Percentiles rank a stretch among this genome's conserved stretches.
phyloP scores from a whole-genome alignment of 192 early-diverging fungal genomes.

The Mortierella alpina region DNA sequence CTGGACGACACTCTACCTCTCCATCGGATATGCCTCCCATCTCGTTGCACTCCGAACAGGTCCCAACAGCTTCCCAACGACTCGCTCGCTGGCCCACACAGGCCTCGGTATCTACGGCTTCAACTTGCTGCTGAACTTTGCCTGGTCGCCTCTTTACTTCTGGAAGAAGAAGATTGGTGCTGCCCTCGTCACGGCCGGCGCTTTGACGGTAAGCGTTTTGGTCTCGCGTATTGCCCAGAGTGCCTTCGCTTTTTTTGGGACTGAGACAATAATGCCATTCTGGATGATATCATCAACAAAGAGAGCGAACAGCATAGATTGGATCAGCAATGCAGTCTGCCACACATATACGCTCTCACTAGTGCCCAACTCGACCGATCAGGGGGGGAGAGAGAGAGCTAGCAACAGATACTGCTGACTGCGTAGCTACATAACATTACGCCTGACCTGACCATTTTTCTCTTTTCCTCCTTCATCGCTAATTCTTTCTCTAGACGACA shows the following conservation, averaged over 20 bases:
- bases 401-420: neutral
- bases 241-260: too few species aligned
- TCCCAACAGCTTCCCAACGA: constrained; percentile 12
- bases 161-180: constrained; percentile 39
- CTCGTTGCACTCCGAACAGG: constrained; percentile 21
- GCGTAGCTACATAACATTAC: neutral
- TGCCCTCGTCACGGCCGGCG: constrained; percentile 30
- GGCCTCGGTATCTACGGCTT: constrained; percentile 31
- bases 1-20: constrained; percentile 34
- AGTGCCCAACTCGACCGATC: neutral
- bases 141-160: constrained; percentile 43
- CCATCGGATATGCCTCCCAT: constrained; percentile 44
- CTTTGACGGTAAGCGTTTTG: constrained; percentile 32
- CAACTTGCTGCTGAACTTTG: constrained; percentile 45
- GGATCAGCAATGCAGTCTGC: too few species aligned
- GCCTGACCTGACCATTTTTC: neutral
- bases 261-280: too few species aligned
- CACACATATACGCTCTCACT: neutral
- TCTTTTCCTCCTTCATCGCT: neutral
- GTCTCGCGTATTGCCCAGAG: neutral
- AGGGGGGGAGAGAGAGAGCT: neutral
- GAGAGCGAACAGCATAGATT: too few species aligned
- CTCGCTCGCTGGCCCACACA: constrained; percentile 18
- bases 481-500: constrained; percentile 4
- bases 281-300: too few species aligned